Evolutionary conservation across 176 grass and related monocot species (phyloP), one percentile per base, ranked within the genome.

Genomic region (Triticum turgidum): DNA sequence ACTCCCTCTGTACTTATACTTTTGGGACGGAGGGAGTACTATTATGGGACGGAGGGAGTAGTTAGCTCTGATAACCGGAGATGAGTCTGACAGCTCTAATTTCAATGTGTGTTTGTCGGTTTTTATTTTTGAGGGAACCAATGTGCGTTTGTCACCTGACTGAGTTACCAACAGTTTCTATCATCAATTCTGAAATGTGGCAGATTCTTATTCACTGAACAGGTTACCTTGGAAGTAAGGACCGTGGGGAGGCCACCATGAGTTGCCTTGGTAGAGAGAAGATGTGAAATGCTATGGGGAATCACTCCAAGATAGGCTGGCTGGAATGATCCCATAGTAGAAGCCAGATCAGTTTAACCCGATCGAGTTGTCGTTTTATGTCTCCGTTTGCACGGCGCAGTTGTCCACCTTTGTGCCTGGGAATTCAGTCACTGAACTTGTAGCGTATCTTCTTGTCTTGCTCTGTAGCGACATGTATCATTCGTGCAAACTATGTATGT

Each of bases 201-300:
- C 20, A 65, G 18, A 21, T 24, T 73, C 24, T 39, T 35, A 15
- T 70, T 38, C 15, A 70, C 37, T 42, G 4, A 42, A 56, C 54
- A 83, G 82, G 68, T 74, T 83, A 69, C 35, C 69, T 80, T 86
- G 6, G 14, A 86, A 67, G 30, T 54, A 69, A 86, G 74, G 33
- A 15, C 49, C 45, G 11, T 5, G 17, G 42, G 44, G 37, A 32
- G 62, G 14, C 64, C 15, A 18, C 45, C 12, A 5, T 49, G 45
- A 41, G 62, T 69, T 79, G 62, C 18, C 84, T 80, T 86, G 27
- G 35, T 84, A 49, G 66, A 86, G 52, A 86, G 65, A 86, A 32
- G 51, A 17, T 71, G 61, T 3, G 7, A 24, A 67, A 7, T 79
- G 75, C 41, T 61, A 33, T 72, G 76, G 24, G 44, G 18, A 61